phyloP scores from a whole-genome alignment of 306 rosid genomes.

The Sechiopsis laciniata region DNA sequence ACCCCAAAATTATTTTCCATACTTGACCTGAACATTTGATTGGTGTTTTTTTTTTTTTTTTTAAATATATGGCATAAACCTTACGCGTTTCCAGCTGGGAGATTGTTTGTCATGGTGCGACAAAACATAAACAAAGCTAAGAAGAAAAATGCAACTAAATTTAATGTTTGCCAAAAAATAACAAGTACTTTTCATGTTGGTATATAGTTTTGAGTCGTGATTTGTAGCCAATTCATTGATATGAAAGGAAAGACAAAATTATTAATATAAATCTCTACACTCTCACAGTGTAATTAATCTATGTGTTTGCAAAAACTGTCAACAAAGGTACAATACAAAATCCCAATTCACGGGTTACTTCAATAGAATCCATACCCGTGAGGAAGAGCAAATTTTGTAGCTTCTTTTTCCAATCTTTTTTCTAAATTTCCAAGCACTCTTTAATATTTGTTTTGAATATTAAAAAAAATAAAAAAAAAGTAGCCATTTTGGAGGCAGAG shows the following conservation, averaged over 20 bases:
- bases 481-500: background rate
- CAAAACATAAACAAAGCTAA: too few relatives aligned
- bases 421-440: background rate
- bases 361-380: constrained; percentile 9
- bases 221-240: constrained; percentile 13
- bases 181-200: too few relatives aligned
- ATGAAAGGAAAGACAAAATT: constrained; percentile 13
- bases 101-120: background rate
- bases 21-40: background rate
- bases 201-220: background rate
- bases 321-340: constrained; percentile 16
- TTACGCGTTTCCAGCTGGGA: constrained; percentile 4
- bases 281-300: background rate
- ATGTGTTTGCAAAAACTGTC: too few relatives aligned
- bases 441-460: background rate
- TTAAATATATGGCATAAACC: background rate
- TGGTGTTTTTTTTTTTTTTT: background rate
- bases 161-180: too few relatives aligned
- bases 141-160: too few relatives aligned
- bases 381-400: background rate
- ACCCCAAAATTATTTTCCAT: background rate
- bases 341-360: constrained; percentile 11
- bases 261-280: background rate
- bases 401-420: background rate
- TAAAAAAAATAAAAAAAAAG: background rate